Base-by-base conservation (phyloP, 1,284 basidiomycete species). In the Fomitopsis betulina region DNA sequence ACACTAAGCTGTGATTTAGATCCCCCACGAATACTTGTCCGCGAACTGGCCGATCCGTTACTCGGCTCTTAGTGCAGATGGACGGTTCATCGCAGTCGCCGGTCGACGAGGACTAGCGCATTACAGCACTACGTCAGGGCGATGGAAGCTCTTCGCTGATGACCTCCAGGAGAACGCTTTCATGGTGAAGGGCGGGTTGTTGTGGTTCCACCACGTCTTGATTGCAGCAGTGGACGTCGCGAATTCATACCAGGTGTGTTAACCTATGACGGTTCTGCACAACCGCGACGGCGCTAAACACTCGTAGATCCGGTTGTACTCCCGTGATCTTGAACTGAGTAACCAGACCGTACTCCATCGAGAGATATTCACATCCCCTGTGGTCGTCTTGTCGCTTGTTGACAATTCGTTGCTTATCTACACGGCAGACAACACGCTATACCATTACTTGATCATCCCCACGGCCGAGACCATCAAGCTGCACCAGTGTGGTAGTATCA, bases 401-500 rank as follows among this genome's bases (percentile, higher is more conserved):
- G 97, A 98, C 73, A 97, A 96, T 68, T 96, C 94, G 0, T 76
- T 99, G n/a, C 81, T 99, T 51, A 93, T 97, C 17, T 99, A 98
- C 73, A 98, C 95, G 2, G 84, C 87, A n/a, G 96, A 98, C 73
- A 99, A 99, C 70, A 96, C 89, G 30, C 79, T 99, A 53, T 87
- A 87, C 66, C 97, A 99, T 74, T 99, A 93, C 71, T 74, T 98
- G 65, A 93, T 99, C 62, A 82, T 94, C 32, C 92, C 94, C 1
- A 94, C 94, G 0, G 74, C 82, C 15, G 88, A 94, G 54, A 84
- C 86, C 3, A 94, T 97, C 70, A 88, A 87, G 65, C 77, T 99
- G 35, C 90, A 94, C 67, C 73, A 94, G 4, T 98, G 96, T 70
- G 96, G 96, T 13, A 97, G 91, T 66, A 99, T 99, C 68, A 91